Conservation (phyloP, 2,329 filamentous ascomycete species). For the Colletotrichum tropicicola region DNA sequence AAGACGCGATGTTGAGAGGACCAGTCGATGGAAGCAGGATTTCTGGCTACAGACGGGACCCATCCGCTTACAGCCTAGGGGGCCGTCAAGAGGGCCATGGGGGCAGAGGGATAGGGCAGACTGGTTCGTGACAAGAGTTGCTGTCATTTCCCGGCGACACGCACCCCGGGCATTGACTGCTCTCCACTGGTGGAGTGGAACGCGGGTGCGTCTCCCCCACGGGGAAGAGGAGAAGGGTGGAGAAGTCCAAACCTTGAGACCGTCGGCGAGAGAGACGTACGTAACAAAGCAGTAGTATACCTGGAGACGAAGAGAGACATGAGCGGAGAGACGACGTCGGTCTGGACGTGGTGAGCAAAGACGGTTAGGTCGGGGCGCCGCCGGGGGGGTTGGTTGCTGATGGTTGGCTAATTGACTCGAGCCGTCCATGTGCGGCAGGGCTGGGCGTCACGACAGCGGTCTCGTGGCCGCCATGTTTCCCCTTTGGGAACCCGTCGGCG, state of each 20-base stretch:
- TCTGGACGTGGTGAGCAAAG: slow-evolving; percentile 12
- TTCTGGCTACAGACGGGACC: slow-evolving; percentile 7
- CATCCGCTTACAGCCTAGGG: slow-evolving; percentile 12
- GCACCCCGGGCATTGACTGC: background rate
- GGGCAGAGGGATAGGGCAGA: background rate
- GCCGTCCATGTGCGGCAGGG: no score
- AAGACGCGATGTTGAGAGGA: slow-evolving; percentile 2
- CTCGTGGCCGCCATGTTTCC: background rate
- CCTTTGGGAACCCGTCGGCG: slow-evolving; percentile 20
- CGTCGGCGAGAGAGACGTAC: slow-evolving; percentile 1
- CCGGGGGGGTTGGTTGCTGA: no score
- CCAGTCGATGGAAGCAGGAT: slow-evolving; percentile 1
- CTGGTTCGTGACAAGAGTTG: background rate
- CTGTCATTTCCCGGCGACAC: no score
- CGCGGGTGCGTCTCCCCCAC: slow-evolving; percentile 1
- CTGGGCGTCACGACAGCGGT: no score
- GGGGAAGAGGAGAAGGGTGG: background rate
- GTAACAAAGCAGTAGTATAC: background rate
- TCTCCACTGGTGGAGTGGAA: slow-evolving; percentile 5
- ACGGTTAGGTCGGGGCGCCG: slow-evolving; percentile 6
- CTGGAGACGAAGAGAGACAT: background rate
- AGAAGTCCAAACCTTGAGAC: background rate
- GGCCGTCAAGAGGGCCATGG: background rate
- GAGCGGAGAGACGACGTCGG: background rate
- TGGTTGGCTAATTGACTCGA: no score